Evolutionary conservation across 306 rosid genomes (phyloP), one percentile per base, ranked within the genome.

Genomic region (Hippophae tibetana): DNA sequence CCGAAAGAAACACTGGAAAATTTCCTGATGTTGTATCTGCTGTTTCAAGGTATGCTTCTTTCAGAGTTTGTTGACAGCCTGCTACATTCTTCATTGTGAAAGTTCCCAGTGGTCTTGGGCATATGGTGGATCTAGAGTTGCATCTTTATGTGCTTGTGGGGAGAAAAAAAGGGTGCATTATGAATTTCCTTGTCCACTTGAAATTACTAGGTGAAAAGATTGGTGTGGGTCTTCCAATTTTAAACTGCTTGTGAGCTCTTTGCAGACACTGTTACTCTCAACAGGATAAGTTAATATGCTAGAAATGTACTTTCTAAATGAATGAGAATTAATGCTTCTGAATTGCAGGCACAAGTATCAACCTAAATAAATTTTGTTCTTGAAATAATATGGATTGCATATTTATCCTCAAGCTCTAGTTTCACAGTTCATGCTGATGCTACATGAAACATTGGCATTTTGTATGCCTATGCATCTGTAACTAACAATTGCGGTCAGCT

Each of bases 1-100:
- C 90, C 47, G 99, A 92, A 61, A 73, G 95, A 67, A 92, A 82
- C 72, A 92, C 96, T 48, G 95, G 83, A 64, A 92, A 92, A 74
- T 87, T 71, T 58, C 99, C 96, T 69, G 99, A 92, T 65, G 93
- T 92, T 76, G 82, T 76, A 48, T 75, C 73, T 53, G 77, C 88
- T 50, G 73, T 85, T 66, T 74, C 95, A 54, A 85, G 96, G 99
- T 92, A 59, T 27, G 67, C 49, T 56, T 51, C 13, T 65, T 40
- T 47, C 27, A 26, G 63, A 14, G 54, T 52, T 48, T 43, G 42
- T 13, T 41, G 55, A 8, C 41, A 27, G 11, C 11, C 42, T 10
- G 31, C 25, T 60, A 66, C 42, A 64, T 63, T 50, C 42, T 50
- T 13, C 12, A 9, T 31, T 54, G 61, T 42, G 42, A 53, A 56